Percentiles rank a stretch among this genome's conserved stretches.
phyloP scores from a whole-genome alignment of 1,139 yeast species.

The Spathaspora sp. region DNA sequence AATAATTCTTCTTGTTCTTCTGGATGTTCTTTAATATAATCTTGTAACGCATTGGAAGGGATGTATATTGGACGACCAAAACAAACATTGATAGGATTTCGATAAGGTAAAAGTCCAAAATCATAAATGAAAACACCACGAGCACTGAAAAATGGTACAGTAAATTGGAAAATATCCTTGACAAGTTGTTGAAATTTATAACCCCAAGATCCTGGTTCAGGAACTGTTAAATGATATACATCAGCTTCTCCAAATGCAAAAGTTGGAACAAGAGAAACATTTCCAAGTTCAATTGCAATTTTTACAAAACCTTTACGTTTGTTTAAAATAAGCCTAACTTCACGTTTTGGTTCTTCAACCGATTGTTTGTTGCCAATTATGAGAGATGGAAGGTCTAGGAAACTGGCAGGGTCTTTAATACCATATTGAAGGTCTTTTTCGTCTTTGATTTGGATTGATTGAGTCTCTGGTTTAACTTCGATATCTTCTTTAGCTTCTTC shows the following conservation, averaged over 20 bases:
- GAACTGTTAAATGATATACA: slow-evolving; percentile 62
- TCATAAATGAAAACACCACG: slow-evolving; percentile 92
- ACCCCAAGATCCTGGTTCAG: slow-evolving; percentile 51
- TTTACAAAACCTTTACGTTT: slow-evolving; percentile 88
- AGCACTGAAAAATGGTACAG: slow-evolving; percentile 89
- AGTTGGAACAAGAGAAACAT: slow-evolving; percentile 79
- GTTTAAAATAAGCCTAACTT: slow-evolving; percentile 57
- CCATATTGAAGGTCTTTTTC: neutral
- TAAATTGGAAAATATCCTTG: slow-evolving; percentile 72
- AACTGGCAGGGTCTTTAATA: neutral
- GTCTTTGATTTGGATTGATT: neutral
- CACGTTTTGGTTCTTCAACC: slow-evolving; percentile 8
- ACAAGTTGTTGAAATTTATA: slow-evolving; percentile 66
- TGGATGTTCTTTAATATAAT: slow-evolving; percentile 31
- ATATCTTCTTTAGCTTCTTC: neutral
- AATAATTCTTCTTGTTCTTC: slow-evolving; percentile 16
- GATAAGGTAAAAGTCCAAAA: slow-evolving; percentile 84
- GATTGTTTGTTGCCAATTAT: slow-evolving; percentile 7
- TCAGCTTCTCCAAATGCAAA: slow-evolving; percentile 94
- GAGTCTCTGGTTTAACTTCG: slow-evolving; percentile 9
- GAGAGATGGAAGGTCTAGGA: neutral
- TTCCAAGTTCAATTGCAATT: slow-evolving; percentile 77
- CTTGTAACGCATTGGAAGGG: slow-evolving; percentile 44
- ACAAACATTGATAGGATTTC: slow-evolving; percentile 77
- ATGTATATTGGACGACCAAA: slow-evolving; percentile 81